These are phyloP conservation scores for Schizothecium vesticola DNA, from an alignment of 495 filamentous ascomycete species.

Conservation along the genomic window DNA sequence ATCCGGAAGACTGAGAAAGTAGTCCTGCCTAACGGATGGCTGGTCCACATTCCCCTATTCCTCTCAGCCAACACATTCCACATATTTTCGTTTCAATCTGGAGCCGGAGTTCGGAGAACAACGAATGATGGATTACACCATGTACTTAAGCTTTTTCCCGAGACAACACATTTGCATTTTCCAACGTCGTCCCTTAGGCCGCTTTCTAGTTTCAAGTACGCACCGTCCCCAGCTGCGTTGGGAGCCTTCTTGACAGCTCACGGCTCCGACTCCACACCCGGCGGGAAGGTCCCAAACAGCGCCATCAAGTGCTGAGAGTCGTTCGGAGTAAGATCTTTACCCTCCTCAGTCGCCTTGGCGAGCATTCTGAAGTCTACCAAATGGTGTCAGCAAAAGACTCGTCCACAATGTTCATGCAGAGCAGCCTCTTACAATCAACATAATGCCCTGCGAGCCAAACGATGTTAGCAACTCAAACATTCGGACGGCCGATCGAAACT, in stretches of 20 bases:
- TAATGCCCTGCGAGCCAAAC: constrained; percentile 18
- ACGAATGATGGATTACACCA: neutral
- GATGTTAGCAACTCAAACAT: neutral
- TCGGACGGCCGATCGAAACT: neutral
- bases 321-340: constrained; percentile 14
- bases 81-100: neutral
- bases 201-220: neutral
- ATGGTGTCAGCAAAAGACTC: constrained; percentile 1
- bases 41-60: neutral
- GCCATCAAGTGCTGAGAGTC: constrained; percentile 31
- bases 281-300: constrained; percentile 32
- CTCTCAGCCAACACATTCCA: neutral
- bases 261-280: constrained; percentile 28
- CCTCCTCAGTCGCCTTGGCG: constrained; percentile 21
- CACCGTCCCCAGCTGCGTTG: neutral
- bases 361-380: constrained; percentile 30
- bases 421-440: constrained; percentile 24
- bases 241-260: constrained; percentile 1
- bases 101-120: neutral
- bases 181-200: neutral
- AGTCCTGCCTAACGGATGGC: neutral
- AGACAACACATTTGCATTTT: neutral
- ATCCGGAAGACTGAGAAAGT: constrained; percentile 30
- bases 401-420: neutral
- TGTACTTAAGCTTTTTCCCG: neutral